These are phyloP conservation scores for Huntiella omanensis DNA, from an alignment of 2,329 filamentous ascomycete genomes.

Conservation along the genomic window DNA sequence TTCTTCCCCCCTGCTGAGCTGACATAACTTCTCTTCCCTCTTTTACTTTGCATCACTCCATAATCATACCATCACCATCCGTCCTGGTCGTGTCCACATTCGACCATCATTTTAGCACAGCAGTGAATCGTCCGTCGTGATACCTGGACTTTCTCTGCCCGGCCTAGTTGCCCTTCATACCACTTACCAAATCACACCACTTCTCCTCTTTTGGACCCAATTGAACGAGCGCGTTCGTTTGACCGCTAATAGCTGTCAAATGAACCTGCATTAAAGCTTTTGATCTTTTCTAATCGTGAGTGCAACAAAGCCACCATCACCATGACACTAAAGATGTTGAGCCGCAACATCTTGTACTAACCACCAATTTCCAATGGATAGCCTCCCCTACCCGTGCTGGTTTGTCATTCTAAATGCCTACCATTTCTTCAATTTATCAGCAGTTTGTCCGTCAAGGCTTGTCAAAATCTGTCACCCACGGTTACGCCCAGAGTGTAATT, in stretches of 20 bases:
- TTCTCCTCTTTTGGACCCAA: constrained; percentile 1
- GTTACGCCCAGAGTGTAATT: constrained; percentile 94
- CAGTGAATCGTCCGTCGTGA: background rate
- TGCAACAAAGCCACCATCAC: constrained; percentile 13
- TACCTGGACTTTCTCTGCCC: constrained; percentile 1
- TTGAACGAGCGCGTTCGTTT: constrained; percentile 65
- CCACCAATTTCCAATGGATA: no score
- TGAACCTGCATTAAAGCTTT: constrained; percentile 77
- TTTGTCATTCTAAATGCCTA: constrained; percentile 67
- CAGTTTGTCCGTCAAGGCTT: constrained; percentile 94
- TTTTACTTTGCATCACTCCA: constrained; percentile 4
- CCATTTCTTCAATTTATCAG: constrained; percentile 48
- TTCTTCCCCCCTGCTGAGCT: constrained; percentile 1
- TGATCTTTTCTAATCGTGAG: constrained; percentile 30
- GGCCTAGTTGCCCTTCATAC: constrained; percentile 12
- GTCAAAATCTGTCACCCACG: constrained; percentile 83
- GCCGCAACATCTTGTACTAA: no score
- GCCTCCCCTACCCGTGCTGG: constrained; percentile 24
- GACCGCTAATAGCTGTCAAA: constrained; percentile 79
- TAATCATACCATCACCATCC: constrained; percentile 11
- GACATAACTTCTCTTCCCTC: constrained; percentile 13
- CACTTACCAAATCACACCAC: background rate
- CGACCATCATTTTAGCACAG: background rate
- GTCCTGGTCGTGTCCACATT: constrained; percentile 4
- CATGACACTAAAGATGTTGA: no score